Evolutionary conservation across 495 filamentous ascomycete species (phyloP), one percentile per base, ranked within the genome.

Genomic region (Penicillium maclennaniae): DNA sequence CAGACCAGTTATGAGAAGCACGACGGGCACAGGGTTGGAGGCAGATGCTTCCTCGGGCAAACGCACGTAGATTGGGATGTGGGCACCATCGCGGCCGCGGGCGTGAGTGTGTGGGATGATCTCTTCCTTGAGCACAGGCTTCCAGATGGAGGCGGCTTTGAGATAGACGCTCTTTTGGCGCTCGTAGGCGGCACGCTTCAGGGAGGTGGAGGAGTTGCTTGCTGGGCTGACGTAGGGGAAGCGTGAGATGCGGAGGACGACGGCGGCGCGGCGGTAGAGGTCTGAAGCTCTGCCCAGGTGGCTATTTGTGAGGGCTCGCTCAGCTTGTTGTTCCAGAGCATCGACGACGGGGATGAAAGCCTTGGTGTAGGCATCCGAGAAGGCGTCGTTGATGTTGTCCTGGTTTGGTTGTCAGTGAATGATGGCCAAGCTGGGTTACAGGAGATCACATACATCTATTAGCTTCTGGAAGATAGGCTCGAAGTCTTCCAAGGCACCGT

Each of bases 1-100:
- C 14, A 92, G 73, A 0, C 88, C 88, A 0, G 85, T 89, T 71
- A 91, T 78, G 28, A 91, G 75, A 17, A 92, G 68, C 4, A 92
- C 80, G 4, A 79, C 72, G 0, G 88, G 86, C 2, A 72, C 72
- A 4, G 71, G 78, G 20, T 75, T 71, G 6, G 58, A 48, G 0
- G 57, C 53, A 3, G 67, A 55, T 0, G 74, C 77, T 38, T 58
- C 55, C 16, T 64, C 55, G 0, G 88, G 87, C 0, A 83, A 53
- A 9, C 87, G 81, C 38, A 87, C 66, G 61, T 87, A 87, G 8
- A 87, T 65, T 4, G 87, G 85, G 49, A 92, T 85, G 2, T 61
- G n/a, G 1, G 65, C 39, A n/a, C 78, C 77, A 47, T 89, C 85
- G 25, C 49, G 49, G 8, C 72, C 71, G 20, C 67, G 37, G 45